phyloP scores from a whole-genome alignment of 306 rosid genomes.

The Quercus cerris region DNA sequence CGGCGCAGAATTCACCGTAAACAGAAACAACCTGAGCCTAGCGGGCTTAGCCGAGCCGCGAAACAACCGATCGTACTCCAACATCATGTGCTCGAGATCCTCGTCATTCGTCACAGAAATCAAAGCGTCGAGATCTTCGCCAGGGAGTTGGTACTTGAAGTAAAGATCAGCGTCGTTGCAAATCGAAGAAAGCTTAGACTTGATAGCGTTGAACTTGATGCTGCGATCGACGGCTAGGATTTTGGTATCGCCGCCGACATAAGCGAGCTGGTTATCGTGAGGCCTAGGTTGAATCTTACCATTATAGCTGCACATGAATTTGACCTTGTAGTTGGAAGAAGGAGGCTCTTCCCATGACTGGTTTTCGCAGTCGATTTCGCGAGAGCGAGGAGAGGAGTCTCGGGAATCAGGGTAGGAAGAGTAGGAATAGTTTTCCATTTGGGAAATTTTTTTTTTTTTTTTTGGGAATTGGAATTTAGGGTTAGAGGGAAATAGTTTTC shows the following conservation, averaged over 20 bases:
- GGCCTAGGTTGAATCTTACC: constrained; percentile 78
- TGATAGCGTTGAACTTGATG: constrained; percentile 44
- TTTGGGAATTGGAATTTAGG: neutral
- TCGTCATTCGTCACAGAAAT: constrained; percentile 85
- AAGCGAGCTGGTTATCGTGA: constrained; percentile 69
- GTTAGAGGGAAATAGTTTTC: neutral
- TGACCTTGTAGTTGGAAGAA: constrained; percentile 40
- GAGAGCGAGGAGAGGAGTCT: constrained; percentile 75
- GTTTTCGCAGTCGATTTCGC: constrained; percentile 55
- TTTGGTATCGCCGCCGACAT: constrained; percentile 87
- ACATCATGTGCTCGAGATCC: constrained; percentile 82
- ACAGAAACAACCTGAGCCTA: constrained; percentile 64
- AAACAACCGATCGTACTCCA: constrained; percentile 72
- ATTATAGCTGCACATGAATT: constrained; percentile 82
- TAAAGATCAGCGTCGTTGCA: constrained; percentile 29
- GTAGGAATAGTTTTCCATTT: constrained; percentile 64
- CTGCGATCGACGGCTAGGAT: constrained; percentile 75
- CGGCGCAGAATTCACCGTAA: constrained; percentile 25
- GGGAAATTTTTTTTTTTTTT: too few relatives aligned
- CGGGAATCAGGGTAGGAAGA: constrained; percentile 64
- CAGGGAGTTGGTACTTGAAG: constrained; percentile 87
- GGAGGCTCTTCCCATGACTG: constrained; percentile 55
- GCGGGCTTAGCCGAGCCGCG: constrained; percentile 74
- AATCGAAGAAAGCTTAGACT: constrained; percentile 54
- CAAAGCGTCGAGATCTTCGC: constrained; percentile 87